These are phyloP conservation scores for Darksidea phi DNA, from an alignment of 495 filamentous ascomycete genomes.

Conservation along the genomic window DNA sequence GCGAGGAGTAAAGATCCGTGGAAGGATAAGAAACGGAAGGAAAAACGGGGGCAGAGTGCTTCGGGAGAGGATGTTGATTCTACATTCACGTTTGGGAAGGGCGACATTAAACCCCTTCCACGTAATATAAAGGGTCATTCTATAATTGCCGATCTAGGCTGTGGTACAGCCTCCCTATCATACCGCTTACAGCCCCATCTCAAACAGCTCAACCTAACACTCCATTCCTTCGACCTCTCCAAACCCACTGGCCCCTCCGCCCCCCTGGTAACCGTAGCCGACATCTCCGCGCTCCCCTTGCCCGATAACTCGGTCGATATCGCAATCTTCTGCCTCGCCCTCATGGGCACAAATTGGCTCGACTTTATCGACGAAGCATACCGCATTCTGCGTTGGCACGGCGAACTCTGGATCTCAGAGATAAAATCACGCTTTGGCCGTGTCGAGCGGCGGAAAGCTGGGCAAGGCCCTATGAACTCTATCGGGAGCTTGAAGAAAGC, in stretches of 20 bases:
- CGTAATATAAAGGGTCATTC: conserved; percentile 56
- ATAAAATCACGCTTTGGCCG: conserved; percentile 87
- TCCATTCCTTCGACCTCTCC: conserved; percentile 62
- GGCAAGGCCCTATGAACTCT: conserved; percentile 51
- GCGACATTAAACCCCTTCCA: conserved; percentile 42
- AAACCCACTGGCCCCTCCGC: conserved; percentile 54
- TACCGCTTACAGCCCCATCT: conserved; percentile 52
- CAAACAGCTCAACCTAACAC: conserved; percentile 63
- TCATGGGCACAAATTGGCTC: conserved; percentile 99
- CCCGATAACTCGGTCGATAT: conserved; percentile 72
- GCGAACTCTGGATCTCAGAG: conserved; percentile 94
- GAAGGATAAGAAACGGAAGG: conserved; percentile 38
- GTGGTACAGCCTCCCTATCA: conserved; percentile 74
- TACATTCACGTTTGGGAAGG: conserved; percentile 1
- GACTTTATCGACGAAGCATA: conserved; percentile 95
- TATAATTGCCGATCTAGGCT: conserved; percentile 84
- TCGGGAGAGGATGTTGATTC: conserved; percentile 25
- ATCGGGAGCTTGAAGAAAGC: conserved; percentile 43
- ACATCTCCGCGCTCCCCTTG: conserved; percentile 80
- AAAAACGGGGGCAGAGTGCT: conserved; percentile 34
- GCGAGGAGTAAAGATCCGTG: conserved; percentile 29
- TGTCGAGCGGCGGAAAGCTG: conserved; percentile 58
- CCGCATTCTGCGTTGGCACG: conserved; percentile 81
- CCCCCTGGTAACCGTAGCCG: conserved; percentile 76
- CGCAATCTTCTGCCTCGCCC: conserved; percentile 87